Evolutionary conservation across 495 filamentous ascomycete species (phyloP).

Genomic region (Lichina pygmaea): DNA sequence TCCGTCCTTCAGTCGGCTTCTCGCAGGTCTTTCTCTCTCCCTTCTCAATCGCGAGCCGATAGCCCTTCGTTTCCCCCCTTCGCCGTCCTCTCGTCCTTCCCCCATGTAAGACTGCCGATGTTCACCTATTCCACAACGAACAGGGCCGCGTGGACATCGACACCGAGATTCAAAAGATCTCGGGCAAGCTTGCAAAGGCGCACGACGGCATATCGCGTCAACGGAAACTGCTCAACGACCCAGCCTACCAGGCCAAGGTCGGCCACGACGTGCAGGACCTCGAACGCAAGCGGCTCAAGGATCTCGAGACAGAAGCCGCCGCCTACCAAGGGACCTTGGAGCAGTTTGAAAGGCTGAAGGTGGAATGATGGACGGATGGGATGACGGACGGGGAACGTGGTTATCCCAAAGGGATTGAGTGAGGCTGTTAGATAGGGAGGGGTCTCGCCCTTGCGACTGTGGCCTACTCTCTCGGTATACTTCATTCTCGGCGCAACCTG

Average conservation of each 20-base stretch:
- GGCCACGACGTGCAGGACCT: slow-evolving; percentile 11
- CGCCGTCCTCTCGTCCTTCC: too few relatives aligned
- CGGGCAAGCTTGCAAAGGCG: slow-evolving; percentile 13
- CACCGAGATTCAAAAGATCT: slow-evolving; percentile 14
- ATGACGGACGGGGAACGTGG: too few relatives aligned
- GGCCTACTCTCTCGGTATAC: too few relatives aligned
- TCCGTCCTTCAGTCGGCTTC: too few relatives aligned
- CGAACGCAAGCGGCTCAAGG: slow-evolving; percentile 14
- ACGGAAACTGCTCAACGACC: slow-evolving; percentile 11
- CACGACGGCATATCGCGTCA: slow-evolving; percentile 13
- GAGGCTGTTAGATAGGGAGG: too few relatives aligned
- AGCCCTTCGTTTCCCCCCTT: too few relatives aligned
- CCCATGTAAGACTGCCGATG: too few relatives aligned
- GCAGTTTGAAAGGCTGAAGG: slow-evolving; percentile 15
- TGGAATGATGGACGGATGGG: slow-evolving; percentile 4
- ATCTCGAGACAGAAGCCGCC: slow-evolving; percentile 11
- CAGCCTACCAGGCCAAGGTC: slow-evolving; percentile 12
- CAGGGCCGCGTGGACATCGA: slow-evolving; percentile 8
- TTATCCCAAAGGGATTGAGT: too few relatives aligned
- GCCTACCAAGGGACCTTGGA: slow-evolving; percentile 14
- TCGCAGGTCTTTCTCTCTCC: too few relatives aligned
- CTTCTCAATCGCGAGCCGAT: too few relatives aligned
- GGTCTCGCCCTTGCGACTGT: too few relatives aligned
- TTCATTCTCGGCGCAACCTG: too few relatives aligned
- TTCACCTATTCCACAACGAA: not conserved